A percentile compares a stretch with the other conserved stretches of the same genome.
Conservation (phyloP, 768 basidiomycete genomes). For the Lentinula aciculospora region DNA sequence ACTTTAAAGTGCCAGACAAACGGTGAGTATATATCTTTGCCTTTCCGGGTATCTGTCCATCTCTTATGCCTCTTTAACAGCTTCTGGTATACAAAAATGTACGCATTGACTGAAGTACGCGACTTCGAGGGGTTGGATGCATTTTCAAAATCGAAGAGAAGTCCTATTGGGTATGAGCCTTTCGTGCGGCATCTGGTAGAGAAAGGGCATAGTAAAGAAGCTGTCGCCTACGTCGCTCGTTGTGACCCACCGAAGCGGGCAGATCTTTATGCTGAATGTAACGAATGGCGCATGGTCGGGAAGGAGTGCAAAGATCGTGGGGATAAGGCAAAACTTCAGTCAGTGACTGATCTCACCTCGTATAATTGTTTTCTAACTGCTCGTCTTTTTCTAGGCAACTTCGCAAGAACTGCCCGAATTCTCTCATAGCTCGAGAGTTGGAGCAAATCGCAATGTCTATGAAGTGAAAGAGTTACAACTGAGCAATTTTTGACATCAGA, state of each 20-base stretch:
- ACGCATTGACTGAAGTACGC: constrained; percentile 68
- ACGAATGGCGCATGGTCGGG: constrained; percentile 86
- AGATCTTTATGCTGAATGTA: constrained; percentile 86
- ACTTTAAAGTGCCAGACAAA: constrained; percentile 95
- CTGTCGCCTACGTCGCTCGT: constrained; percentile 67
- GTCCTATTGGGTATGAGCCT: constrained; percentile 93
- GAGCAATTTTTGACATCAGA: too few species aligned
- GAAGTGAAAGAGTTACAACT: too few species aligned
- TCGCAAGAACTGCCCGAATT: constrained; percentile 71
- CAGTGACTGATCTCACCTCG: constrained; percentile 25
- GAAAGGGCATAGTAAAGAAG: constrained; percentile 72
- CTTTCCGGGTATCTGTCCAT: background rate
- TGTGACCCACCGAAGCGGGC: constrained; percentile 82
- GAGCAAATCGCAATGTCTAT: constrained; percentile 52
- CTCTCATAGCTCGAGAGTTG: constrained; percentile 73
- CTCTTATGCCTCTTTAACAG: constrained; percentile 32
- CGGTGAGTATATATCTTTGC: constrained; percentile 42
- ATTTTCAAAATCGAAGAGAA: constrained; percentile 83
- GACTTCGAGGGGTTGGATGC: constrained; percentile 86
- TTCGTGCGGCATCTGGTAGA: constrained; percentile 78
- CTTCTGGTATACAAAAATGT: constrained; percentile 91
- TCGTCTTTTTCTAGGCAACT: constrained; percentile 49
- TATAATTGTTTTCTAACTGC: background rate
- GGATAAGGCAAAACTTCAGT: constrained; percentile 84
- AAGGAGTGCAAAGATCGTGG: constrained; percentile 86